Conservation (phyloP, 768 basidiomycete genomes). For the Pisolithus albus region DNA sequence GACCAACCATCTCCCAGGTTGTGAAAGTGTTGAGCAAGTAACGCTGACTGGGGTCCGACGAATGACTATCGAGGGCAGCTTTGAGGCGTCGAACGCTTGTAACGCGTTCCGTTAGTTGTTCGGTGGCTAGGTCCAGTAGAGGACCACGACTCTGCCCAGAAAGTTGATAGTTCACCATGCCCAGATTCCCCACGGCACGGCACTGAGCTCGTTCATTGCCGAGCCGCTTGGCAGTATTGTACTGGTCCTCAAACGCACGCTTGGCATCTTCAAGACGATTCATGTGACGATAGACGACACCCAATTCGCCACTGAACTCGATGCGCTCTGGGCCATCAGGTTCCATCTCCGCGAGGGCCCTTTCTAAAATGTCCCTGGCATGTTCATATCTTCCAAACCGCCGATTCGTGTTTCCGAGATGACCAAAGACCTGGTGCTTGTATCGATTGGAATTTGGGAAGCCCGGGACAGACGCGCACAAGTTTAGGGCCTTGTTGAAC, state of each 20-base stretch:
- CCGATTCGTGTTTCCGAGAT: not conserved
- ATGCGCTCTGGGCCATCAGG: not conserved
- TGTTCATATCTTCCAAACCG: not conserved
- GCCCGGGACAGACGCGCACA: not conserved
- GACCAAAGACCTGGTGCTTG: not conserved
- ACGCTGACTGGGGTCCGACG: not conserved
- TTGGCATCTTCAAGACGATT: not conserved
- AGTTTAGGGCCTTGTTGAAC: not conserved
- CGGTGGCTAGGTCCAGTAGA: not conserved
- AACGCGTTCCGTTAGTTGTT: not conserved
- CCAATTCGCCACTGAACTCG: not conserved
- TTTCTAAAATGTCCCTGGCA: not conserved
- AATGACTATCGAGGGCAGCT: not conserved
- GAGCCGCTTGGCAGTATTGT: not conserved
- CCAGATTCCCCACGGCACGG: not conserved
- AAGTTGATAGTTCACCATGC: not conserved
- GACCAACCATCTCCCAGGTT: not conserved
- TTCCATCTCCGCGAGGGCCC: not conserved
- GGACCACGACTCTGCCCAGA: not conserved
- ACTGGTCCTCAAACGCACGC: not conserved
- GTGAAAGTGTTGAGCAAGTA: not conserved
- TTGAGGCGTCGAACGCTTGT: not conserved
- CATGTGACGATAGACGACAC: not conserved
- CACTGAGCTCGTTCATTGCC: not conserved
- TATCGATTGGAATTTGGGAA: not conserved